Percentiles rank a stretch among this genome's conserved stretches.
phyloP scores from a whole-genome alignment of 164 flowering plant genomes.

The Aristolochia californica region DNA sequence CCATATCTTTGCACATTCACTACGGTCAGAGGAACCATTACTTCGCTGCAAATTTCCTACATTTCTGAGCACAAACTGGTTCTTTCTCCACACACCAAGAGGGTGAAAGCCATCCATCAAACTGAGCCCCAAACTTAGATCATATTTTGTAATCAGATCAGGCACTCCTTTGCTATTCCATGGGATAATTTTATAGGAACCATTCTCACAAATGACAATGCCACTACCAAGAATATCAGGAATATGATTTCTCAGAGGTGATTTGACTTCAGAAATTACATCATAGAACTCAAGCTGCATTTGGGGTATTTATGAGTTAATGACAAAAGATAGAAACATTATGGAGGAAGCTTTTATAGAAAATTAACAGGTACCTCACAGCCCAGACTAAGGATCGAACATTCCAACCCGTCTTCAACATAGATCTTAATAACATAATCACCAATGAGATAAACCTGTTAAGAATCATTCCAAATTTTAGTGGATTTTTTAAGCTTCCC shows the following conservation, averaged over 20 bases:
- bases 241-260: constrained; percentile 56
- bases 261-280: constrained; percentile 31
- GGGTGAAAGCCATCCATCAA: constrained; percentile 26
- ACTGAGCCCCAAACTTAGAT: constrained; percentile 16
- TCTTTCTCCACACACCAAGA: constrained; percentile 78
- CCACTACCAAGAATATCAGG: constrained; percentile 82
- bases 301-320: constrained; percentile 7
- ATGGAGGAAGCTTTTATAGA: neutral
- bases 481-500: too few relatives aligned
- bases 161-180: constrained; percentile 90
- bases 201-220: constrained; percentile 50
- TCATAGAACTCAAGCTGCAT: constrained; percentile 82
- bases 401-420: constrained; percentile 80
- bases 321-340: neutral
- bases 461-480: constrained; percentile 3
- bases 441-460: constrained; percentile 66
- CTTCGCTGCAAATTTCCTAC: constrained; percentile 21
- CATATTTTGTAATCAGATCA: constrained; percentile 37
- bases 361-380: constrained; percentile 48
- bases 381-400: constrained; percentile 64
- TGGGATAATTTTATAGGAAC: constrained; percentile 34
- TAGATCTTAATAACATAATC: constrained; percentile 64
- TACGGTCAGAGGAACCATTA: constrained; percentile 18
- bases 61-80: constrained; percentile 37
- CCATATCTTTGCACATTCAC: constrained; percentile 37